Evolutionary conservation across 306 rosid genomes (phyloP).

Genomic region (Lathyrus sativus): DNA sequence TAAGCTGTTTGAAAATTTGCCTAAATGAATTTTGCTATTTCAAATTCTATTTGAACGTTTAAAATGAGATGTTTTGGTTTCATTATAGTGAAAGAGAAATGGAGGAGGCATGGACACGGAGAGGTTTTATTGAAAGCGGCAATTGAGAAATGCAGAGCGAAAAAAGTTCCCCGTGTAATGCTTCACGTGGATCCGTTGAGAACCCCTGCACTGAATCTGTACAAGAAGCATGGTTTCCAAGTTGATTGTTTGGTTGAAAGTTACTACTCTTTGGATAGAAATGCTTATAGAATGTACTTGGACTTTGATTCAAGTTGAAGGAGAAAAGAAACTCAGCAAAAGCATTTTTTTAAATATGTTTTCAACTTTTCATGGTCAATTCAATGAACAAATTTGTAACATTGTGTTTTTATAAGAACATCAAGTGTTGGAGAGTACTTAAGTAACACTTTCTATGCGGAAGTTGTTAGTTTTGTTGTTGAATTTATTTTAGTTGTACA

Average conservation of each 20-base stretch:
- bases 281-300: constrained; percentile 81
- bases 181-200: constrained; percentile 89
- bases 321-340: background rate
- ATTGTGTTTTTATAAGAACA: background rate
- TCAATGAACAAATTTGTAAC: constrained; percentile 1
- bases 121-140: constrained; percentile 77
- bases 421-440: no score
- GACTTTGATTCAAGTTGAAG: constrained; percentile 57
- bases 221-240: constrained; percentile 76
- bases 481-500: no score
- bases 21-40: background rate
- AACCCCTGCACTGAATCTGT: constrained; percentile 67
- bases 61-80: constrained; percentile 20
- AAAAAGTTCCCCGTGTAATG: constrained; percentile 66
- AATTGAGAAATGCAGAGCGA: constrained; percentile 66
- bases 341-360: background rate
- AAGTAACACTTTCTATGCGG: no score
- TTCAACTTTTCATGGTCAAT: background rate
- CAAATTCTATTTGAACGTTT: constrained; percentile 15
- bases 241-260: constrained; percentile 67
- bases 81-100: constrained; percentile 68
- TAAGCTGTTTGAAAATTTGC: constrained; percentile 54
- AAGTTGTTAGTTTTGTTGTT: no score
- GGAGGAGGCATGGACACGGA: constrained; percentile 80
- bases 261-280: constrained; percentile 74